Conservation (phyloP, 1,139 yeast genomes). For the Kurtzmaniella quercitrusa region DNA sequence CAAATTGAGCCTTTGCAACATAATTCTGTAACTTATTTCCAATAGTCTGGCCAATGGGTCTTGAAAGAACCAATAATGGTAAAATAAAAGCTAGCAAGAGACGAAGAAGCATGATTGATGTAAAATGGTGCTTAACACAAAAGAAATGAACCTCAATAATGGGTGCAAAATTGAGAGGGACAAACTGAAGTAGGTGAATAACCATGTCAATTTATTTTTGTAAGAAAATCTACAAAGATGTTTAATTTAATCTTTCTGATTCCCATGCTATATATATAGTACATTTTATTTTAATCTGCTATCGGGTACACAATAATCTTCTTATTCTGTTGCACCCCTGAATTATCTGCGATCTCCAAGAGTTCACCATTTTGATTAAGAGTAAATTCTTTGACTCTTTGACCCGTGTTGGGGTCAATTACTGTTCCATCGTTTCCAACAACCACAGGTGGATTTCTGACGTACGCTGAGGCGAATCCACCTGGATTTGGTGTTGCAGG, state of each 20-base stretch:
- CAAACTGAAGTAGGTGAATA: no score
- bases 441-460: neutral
- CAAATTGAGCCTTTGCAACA: neutral
- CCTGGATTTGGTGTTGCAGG: neutral
- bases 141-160: no score
- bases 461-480: neutral
- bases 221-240: no score
- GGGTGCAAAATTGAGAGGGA: no score
- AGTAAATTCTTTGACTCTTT: constrained; percentile 24
- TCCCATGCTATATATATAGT: neutral
- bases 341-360: constrained; percentile 26
- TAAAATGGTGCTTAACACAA: no score
- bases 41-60: neutral
- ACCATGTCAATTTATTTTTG: no score
- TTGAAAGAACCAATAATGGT: neutral
- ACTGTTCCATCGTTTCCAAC: neutral
- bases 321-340: constrained; percentile 24
- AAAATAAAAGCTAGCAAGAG: neutral
- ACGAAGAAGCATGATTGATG: neutral
- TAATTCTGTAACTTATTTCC: neutral
- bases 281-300: neutral
- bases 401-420: constrained; percentile 10
- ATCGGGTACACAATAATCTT: constrained; percentile 24
- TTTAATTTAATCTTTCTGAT: no score
- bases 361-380: constrained; percentile 34